Base-by-base conservation (phyloP, 2,329 filamentous ascomycete genomes). In the Fusarium sp. region DNA sequence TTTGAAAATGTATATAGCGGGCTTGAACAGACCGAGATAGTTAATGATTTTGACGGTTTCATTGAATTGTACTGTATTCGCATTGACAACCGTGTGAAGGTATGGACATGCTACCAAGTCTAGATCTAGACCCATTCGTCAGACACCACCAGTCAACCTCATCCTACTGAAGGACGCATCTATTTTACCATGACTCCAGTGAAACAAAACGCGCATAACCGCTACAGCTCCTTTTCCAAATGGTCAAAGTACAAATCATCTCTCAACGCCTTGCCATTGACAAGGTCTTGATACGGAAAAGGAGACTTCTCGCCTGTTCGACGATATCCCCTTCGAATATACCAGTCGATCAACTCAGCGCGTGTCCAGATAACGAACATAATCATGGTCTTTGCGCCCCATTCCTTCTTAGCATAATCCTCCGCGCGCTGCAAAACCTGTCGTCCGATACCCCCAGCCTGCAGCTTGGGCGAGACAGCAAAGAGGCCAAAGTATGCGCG, bases 401-500 rank as follows among this genome's bases (percentile, higher is more conserved):
- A 78, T 42, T 63, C 63, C 40, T 68, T 53, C 28, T 64, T 69
- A 0, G 75, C 77, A 59, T 76, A 75, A 10, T 57, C 61, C 69
- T 83, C 81, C 0, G 80, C 80, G 34, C 73, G 66, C 2, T 65
- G 71, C 13, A 83, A 72, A 13, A 82, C 76, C 49, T 67, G 69
- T 47, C 74, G 67, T 0, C 81, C 81, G 40, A 83, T 66, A 0
- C 81, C 81, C 12, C 77, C 77, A 5, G 75, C 76, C 69, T 83
- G 81, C 26, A 72, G 61, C 5, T 52, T 51, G 3, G 79, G 78
- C 34, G 79, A 76, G 0, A 84, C 81, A 36, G 81, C 81, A 19
- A 84, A 81, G 32, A 83, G 74, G 46, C 80, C 80, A 47, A 83
- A 81, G 69, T 81, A 80, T 15, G 74, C 76, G 32, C 73, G 57